These are phyloP conservation scores for Lobosporangium transversale DNA, from an alignment of 192 early-diverging fungal species.

Conservation along the genomic window DNA sequence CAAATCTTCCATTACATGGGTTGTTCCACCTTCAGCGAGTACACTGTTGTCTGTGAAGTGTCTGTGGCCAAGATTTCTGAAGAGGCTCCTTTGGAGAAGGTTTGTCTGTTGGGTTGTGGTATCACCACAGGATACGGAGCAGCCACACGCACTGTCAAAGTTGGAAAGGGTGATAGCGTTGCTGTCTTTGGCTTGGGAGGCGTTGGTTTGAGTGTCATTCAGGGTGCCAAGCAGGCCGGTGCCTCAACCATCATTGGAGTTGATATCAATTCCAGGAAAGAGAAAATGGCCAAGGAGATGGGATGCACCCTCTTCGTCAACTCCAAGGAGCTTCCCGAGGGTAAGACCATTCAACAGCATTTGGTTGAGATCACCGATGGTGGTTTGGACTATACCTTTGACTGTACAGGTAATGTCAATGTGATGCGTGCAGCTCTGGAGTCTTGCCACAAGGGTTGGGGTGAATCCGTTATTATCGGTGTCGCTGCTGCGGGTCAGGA, in stretches of 20 bases:
- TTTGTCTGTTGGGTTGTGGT: slow-evolving; percentile 95
- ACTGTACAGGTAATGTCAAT: slow-evolving; percentile 91
- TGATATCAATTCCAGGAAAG: slow-evolving; percentile 90
- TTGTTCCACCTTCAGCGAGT: slow-evolving; percentile 94
- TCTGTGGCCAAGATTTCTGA: slow-evolving; percentile 89
- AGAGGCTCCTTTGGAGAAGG: slow-evolving; percentile 81
- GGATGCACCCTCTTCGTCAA: slow-evolving; percentile 43
- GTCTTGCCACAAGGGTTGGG: slow-evolving; percentile 91
- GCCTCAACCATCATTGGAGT: slow-evolving; percentile 87
- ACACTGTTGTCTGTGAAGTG: slow-evolving; percentile 93
- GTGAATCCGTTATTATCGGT: slow-evolving; percentile 88
- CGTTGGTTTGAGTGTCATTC: slow-evolving; percentile 90
- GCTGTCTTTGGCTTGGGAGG: slow-evolving; percentile 97
- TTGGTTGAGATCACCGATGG: slow-evolving; percentile 94
- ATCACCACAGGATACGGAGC: slow-evolving; percentile 97
- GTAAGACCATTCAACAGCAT: slow-evolving; percentile 62
- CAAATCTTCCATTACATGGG: slow-evolving; percentile 96
- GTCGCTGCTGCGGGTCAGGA: slow-evolving; percentile 95
- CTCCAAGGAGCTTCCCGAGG: slow-evolving; percentile 28
- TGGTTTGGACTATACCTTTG: slow-evolving; percentile 96
- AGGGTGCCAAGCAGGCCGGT: slow-evolving; percentile 78
- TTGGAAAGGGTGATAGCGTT: slow-evolving; percentile 76
- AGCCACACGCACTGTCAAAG: slow-evolving; percentile 92
- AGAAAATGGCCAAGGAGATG: slow-evolving; percentile 73
- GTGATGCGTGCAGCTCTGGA: slow-evolving; percentile 97